phyloP scores from a whole-genome alignment of 2,329 filamentous ascomycete species.

The Trichoderma lentiforme region DNA sequence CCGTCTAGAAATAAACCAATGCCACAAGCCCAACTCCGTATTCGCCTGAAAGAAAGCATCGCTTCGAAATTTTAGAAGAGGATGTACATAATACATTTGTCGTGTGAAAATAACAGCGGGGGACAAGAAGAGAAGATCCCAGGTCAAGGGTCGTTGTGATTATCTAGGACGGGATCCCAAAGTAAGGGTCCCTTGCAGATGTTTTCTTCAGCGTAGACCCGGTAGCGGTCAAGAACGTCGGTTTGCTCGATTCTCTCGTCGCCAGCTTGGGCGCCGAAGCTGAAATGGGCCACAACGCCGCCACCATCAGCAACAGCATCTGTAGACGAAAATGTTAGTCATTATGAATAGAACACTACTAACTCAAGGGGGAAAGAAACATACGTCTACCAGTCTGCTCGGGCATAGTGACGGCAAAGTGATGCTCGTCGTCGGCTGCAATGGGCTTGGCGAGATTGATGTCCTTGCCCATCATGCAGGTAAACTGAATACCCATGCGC shows the following conservation, averaged over 20 bases:
- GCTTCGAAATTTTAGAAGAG: background rate
- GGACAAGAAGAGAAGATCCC: background rate
- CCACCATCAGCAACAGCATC: conserved; percentile 51
- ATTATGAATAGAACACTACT: background rate
- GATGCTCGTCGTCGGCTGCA: conserved; percentile 44
- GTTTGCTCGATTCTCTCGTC: conserved; percentile 43
- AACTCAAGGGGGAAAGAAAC: background rate
- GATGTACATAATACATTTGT: conserved; percentile 12
- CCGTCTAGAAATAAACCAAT: background rate
- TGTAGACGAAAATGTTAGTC: conserved; percentile 22
- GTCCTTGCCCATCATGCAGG: conserved; percentile 51
- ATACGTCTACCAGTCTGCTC: conserved; percentile 37
- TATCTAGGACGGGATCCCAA: conserved; percentile 23
- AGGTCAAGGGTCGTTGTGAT: background rate
- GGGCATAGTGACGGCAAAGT: conserved; percentile 40
- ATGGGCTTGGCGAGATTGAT: conserved; percentile 47
- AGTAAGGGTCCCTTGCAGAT: conserved; percentile 40
- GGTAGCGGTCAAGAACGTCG: conserved; percentile 52
- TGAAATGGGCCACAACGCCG: conserved; percentile 53
- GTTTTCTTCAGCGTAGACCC: conserved; percentile 49
- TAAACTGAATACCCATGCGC: conserved; percentile 52
- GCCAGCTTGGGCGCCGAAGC: conserved; percentile 39
- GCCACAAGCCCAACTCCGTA: background rate
- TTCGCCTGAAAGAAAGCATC: background rate
- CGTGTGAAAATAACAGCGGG: background rate